Base-by-base conservation (phyloP, 2,329 filamentous ascomycete genomes). In the Alternaria sp. region DNA sequence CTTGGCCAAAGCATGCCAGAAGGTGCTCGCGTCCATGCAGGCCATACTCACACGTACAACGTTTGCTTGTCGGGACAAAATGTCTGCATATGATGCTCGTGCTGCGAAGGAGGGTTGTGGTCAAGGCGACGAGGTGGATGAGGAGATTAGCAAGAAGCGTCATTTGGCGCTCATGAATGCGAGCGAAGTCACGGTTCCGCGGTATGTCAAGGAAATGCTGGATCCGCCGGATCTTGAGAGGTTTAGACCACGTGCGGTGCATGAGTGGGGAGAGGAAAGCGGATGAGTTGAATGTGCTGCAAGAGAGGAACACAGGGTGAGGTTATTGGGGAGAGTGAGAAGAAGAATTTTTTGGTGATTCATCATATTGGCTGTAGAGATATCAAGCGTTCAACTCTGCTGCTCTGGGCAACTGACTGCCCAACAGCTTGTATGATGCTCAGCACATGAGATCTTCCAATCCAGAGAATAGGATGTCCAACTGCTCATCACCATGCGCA, bases 1-100 rank as follows among this genome's bases (percentile, higher is more conserved):
- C 3, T 85, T 99, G 10, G 93, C 93, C 1, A 86, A 84, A 62
- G 93, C 95, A 0, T 87, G 89, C 2, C 91, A 95, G 79, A 95
- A 90, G 80, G 94, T 97, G 5, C 80, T 98, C 26, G 92, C 91
- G 8, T 95, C 90, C 73, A 98, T 99, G 94, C 92, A 97, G 73
- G 87, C 89, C 68, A 88, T 98, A 37, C 81, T 99, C 42, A 82
- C 83, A 65, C 85, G 85, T 75, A 91, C 89, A 6, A 84, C 87
- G 66, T 82, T 83, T 60, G 86, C 85, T 66, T 91, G 92, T 56
- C 84, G 88, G 67, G 81, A 83, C 60, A 87, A 87, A 67, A 86
- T 94, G 81, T 80, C 74, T 34, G 67, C 56, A 50, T 76, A 79
- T 51, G 74, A 82, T 53, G 78, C 70, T 10, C 79, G 83, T 58